Conservation (phyloP, 768 basidiomycete genomes). For the Lanmaoa pseudosensibilis region DNA sequence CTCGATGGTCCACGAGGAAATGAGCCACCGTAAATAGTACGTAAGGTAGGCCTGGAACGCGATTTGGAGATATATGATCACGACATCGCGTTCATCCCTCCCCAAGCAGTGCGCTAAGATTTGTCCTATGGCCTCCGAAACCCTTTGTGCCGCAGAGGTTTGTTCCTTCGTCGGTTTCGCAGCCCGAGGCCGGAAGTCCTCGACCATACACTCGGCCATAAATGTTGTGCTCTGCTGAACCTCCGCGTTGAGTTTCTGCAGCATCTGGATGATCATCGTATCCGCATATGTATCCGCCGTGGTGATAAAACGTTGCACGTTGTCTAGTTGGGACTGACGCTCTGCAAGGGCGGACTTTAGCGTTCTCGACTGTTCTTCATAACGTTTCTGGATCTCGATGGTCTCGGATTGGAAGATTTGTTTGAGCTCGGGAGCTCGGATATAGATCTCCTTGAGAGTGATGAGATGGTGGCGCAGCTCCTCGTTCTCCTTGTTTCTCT, state of each 20-base stretch:
- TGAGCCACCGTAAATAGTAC: background rate
- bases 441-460: slow-evolving; percentile 9
- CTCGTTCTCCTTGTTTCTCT: slow-evolving; percentile 11
- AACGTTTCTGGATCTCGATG: slow-evolving; percentile 1
- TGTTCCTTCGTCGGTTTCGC: background rate
- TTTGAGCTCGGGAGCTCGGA: slow-evolving; percentile 6
- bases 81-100: background rate
- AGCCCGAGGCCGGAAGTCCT: background rate
- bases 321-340: slow-evolving; percentile 1
- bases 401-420: slow-evolving; percentile 14
- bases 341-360: background rate
- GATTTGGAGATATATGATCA: slow-evolving; percentile 6
- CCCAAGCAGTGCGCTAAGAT: background rate
- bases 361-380: background rate
- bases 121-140: slow-evolving; percentile 2
- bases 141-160: background rate
- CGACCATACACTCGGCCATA: slow-evolving; percentile 7
- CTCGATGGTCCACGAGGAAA: slow-evolving; percentile 16
- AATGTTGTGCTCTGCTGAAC: slow-evolving; percentile 8
- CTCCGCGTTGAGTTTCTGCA: slow-evolving; percentile 16
- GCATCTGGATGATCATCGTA: background rate
- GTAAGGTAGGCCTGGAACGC: slow-evolving; percentile 11
- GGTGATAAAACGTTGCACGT: slow-evolving; percentile 1
- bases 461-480: slow-evolving; percentile 1
- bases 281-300: slow-evolving; percentile 10